phyloP scores from a whole-genome alignment of 2,329 filamentous ascomycete species.

The Teratosphaeria gauchensis region DNA sequence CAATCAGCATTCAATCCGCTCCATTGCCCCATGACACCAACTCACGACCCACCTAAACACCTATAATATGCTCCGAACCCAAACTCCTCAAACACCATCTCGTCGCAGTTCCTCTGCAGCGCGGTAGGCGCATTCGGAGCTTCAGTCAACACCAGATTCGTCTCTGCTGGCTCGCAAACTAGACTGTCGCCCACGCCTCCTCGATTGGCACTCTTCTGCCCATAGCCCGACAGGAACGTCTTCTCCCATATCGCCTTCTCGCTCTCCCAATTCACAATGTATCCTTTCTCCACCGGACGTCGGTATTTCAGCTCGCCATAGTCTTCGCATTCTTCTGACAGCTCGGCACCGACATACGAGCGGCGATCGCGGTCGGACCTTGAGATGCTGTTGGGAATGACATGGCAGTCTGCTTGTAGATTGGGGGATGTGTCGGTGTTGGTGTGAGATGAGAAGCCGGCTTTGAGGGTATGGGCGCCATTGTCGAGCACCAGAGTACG shows the following conservation, averaged over 20 bases:
- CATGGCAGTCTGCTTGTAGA: conserved; percentile 45
- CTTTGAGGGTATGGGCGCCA: conserved; percentile 84
- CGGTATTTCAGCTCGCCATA: conserved; percentile 84
- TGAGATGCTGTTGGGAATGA: conserved; percentile 82
- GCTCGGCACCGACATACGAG: conserved; percentile 68
- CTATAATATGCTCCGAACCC: conserved; percentile 81
- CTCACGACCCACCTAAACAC: conserved; percentile 1
- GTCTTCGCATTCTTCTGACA: conserved; percentile 64
- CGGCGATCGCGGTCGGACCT: conserved; percentile 66
- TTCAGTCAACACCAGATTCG: conserved; percentile 77
- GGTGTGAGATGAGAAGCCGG: conserved; percentile 52
- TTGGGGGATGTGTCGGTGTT: conserved; percentile 15
- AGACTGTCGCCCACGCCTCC: conserved; percentile 1
- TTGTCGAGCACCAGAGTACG: conserved; percentile 82
- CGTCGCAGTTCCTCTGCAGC: conserved; percentile 82
- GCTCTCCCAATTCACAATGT: conserved; percentile 91
- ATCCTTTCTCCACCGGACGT: conserved; percentile 86
- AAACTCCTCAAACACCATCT: conserved; percentile 96
- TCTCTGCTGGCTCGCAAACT: conserved; percentile 65
- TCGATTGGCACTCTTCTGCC: conserved; percentile 34
- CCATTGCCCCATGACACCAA: not conserved
- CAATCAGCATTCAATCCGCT: not conserved
- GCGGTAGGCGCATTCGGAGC: conserved; percentile 72
- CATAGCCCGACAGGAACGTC: conserved; percentile 52
- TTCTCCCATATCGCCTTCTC: conserved; percentile 94